Base-by-base conservation (phyloP, 2,329 filamentous ascomycete species). In the Furcasterigmium furcatum region DNA sequence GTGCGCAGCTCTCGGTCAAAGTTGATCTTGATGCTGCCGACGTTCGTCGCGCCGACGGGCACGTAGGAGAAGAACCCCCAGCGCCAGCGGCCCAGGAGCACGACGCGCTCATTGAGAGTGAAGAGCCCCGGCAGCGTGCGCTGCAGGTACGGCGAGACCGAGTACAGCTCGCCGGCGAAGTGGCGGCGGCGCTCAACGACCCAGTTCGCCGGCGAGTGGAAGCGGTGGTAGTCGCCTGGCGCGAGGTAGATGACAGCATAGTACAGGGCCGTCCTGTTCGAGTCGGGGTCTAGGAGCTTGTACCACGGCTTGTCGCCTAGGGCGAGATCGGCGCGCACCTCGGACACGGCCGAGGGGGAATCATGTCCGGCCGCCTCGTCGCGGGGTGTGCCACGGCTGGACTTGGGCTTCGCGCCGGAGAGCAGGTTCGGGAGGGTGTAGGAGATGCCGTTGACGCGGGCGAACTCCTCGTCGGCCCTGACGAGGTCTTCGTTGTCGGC, bases 41-140 rank as follows among this genome's bases (percentile, higher is more conserved):
- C 94, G 58, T 99, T 99, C 19, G 94, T 99, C 8, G 94, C 94
- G 51, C 94, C 94, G 27, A 99, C 94, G 13, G 95, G 91, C 0
- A 90, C 92, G 70, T 91, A 96, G 54, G 85, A 88, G 75, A 99
- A 99, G 79, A 99, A 97, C 16, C 94, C 94, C 80, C 90, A 95
- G 46, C 91, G 87, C 94, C 94, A 99, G 47, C 91, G 81, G 16
- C 94, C 94, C 2, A 99, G 77, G 1, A 99, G 80, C 1, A 95
- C 94, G 20, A 99, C 90, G 45, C 94, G 85, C 70, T 99, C 94
- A 67, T 99, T 99, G 18, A 99, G 76, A 1, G 92, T 96, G 71
- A 99, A 99, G 1, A 99, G 81, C 2, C 92, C 92, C 0, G 94
- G 94, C 0, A 99, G 77, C 1, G 88, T 95, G 53, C 89, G 86